Base-by-base conservation (phyloP, 305 asterid species). In the Fraxinus sp. region DNA sequence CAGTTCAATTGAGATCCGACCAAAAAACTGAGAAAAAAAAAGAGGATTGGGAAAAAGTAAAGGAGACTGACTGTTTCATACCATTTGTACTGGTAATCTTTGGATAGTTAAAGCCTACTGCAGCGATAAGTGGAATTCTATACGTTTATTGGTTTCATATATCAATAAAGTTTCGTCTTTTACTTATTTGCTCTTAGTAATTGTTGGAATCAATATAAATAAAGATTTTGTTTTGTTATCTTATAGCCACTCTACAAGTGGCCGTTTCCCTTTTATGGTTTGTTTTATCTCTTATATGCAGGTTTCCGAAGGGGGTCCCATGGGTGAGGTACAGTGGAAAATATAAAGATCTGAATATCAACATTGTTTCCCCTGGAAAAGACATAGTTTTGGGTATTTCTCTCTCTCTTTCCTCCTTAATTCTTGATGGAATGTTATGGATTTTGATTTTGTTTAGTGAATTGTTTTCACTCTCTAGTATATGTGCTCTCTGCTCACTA, bases 221-320 rank as follows among this genome's bases (percentile, higher is more conserved):
- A 24, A 30, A 28, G 4, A 68, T 1, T 32, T 11, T 70, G 76
- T 13, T 28, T 10, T 70, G 41, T 13, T 28, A 70, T 30, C 41
- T 70, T 32, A 32, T 32, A 14, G 76, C 22, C 76, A 14, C n/a
- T 66, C 74, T 26, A 66, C 37, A 26, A 66, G 7, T 66, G 74
- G 7, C 18, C n/a, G 18, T 66, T 66, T 8, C n/a, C 74, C 32
- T 66, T 66, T 11, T 26, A 66, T 24, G 35, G 5, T 30, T 26
- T 66, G 37, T 41, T 66, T 16, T 85, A 55, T 30, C 52, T 62
- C 41, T 77, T 62, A 33, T 28, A 82, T 88, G 89, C 91, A 97
- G 99, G 89, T 97, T 92, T 64, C 98, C 99, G 0, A 86, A 92
- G 83, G 97, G 96, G 57, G 97, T 92, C 41, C 98, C 98, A 8